Conservation (phyloP, 2,329 filamentous ascomycete species). For the Lecanosticta acicola region DNA sequence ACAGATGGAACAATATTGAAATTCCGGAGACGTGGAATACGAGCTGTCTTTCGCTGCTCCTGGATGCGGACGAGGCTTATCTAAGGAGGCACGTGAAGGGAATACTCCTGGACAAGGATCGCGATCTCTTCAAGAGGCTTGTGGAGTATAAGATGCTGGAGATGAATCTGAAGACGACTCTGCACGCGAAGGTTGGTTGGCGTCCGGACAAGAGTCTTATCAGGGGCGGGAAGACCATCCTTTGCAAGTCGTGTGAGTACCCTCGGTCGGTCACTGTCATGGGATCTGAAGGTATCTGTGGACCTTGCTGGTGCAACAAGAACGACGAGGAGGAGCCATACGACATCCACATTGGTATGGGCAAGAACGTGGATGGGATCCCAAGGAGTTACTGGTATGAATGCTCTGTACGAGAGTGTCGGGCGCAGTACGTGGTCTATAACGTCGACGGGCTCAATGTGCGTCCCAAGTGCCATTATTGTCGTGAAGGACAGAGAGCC, state of each 20-base stretch:
- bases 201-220: constrained; percentile 5
- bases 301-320: constrained; percentile 6
- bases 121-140: constrained; percentile 9
- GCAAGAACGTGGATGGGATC: neutral
- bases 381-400: constrained; percentile 7
- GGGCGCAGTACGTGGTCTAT: constrained; percentile 12
- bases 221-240: constrained; percentile 5
- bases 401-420: constrained; percentile 6
- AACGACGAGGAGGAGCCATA: neutral
- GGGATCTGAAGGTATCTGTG: constrained; percentile 8
- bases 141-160: constrained; percentile 16
- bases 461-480: constrained; percentile 14
- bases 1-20: constrained; percentile 13
- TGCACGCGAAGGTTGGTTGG: constrained; percentile 11
- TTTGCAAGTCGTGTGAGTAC: constrained; percentile 10
- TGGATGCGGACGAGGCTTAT: constrained; percentile 12
- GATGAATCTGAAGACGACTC: constrained; percentile 8
- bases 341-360: neutral
- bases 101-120: constrained; percentile 5
- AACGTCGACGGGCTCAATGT: constrained; percentile 9
- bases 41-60: constrained; percentile 11
- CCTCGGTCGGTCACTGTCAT: constrained; percentile 12
- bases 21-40: constrained; percentile 14
- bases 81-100: neutral
- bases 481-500: constrained; percentile 2